phyloP scores from a whole-genome alignment of 352 stramenopile genomes.

The Thalassiosira livingstoniorum region DNA sequence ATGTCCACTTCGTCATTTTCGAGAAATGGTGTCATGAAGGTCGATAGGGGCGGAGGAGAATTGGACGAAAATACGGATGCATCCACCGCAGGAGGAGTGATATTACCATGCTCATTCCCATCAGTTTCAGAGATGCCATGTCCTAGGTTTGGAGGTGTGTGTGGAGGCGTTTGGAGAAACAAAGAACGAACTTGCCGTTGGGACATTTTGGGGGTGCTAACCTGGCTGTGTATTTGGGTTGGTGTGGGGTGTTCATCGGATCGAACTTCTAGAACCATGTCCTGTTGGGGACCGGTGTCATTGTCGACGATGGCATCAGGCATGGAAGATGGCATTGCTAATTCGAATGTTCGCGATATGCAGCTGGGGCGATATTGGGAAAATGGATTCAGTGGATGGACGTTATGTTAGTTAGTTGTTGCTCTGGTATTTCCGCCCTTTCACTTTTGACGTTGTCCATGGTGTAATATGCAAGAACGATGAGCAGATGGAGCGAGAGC shows the following conservation, averaged over 20 bases:
- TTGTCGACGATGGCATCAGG: background rate
- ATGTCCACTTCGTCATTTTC: background rate
- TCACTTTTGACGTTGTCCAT: too few species aligned
- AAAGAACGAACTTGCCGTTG: slow-evolving; percentile 14
- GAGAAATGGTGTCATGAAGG: too few species aligned
- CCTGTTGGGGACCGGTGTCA: slow-evolving; percentile 13
- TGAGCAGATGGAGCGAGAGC: too few species aligned
- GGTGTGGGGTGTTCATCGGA: background rate
- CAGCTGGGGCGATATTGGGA: too few species aligned
- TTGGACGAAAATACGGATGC: too few species aligned
- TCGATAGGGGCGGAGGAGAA: too few species aligned
- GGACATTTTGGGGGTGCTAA: slow-evolving; percentile 48
- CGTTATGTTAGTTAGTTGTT: too few species aligned
- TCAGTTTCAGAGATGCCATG: too few species aligned
- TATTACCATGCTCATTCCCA: background rate
- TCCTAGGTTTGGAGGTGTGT: background rate
- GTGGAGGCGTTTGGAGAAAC: slow-evolving; percentile 41
- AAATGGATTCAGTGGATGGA: too few species aligned
- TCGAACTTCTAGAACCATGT: background rate
- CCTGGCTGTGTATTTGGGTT: slow-evolving; percentile 23
- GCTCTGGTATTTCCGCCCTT: too few species aligned
- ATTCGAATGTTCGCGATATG: too few species aligned
- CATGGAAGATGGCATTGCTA: background rate
- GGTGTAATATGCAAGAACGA: too few species aligned
- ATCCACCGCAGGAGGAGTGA: background rate